Evolutionary conservation across 2,329 filamentous ascomycete species (phyloP).

Genomic region (Phyllosticta paracitricarpa): DNA sequence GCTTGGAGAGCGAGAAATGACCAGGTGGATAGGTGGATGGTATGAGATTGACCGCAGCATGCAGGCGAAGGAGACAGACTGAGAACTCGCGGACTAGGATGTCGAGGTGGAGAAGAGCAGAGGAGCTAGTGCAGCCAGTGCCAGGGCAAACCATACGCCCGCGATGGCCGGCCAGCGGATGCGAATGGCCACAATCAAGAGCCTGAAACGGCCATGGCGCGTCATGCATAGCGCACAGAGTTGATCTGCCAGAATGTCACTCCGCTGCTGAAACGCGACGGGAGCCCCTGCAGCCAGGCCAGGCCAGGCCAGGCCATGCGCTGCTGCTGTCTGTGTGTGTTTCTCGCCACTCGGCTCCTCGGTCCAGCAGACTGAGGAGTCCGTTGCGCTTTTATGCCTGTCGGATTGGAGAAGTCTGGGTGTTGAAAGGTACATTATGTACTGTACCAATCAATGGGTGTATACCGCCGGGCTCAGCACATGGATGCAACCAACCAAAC

Average conservation of each 20-base stretch:
- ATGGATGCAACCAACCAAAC: too few species aligned
- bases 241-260: not conserved
- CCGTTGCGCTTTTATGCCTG: too few species aligned
- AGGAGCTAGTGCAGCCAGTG: not conserved
- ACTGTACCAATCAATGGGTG: too few species aligned
- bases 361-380: too few species aligned
- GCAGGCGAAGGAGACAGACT: not conserved
- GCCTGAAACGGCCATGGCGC: not conserved
- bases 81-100: not conserved
- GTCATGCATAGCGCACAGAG: not conserved
- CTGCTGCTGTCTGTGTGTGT: too few species aligned
- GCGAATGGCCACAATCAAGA: constrained; percentile 3
- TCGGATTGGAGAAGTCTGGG: too few species aligned
- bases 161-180: constrained; percentile 15
- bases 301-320: not conserved
- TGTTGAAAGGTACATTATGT: too few species aligned
- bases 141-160: constrained; percentile 9
- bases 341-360: too few species aligned
- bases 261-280: constrained; percentile 1
- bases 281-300: not conserved
- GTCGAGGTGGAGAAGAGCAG: not conserved
- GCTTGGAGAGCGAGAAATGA: not conserved
- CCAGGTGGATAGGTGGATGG: not conserved
- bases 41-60: not conserved
- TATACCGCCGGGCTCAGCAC: too few species aligned